Evolutionary conservation across 2,329 filamentous ascomycete species (phyloP).

Genomic region (Fusarium brachygibbosum): DNA sequence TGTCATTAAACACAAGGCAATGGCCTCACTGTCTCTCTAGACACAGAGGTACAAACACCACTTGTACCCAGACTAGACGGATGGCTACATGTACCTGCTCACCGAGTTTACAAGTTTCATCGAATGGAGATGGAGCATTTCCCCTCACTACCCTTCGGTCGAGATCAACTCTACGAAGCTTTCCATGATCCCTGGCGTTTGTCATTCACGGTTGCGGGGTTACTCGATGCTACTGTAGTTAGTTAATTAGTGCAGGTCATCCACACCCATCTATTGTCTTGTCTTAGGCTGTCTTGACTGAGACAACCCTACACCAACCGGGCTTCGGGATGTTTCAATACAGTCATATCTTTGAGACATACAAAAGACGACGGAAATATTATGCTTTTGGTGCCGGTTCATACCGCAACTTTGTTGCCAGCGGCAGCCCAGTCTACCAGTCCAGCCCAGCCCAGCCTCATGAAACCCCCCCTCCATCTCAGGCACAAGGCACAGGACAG

Average conservation of each 20-base stretch:
- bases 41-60: conserved; percentile 33
- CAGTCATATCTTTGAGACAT: conserved; percentile 16
- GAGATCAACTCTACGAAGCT: conserved; percentile 1
- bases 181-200: conserved; percentile 34
- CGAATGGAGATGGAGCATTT: conserved; percentile 28
- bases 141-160: not conserved
- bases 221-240: conserved; percentile 36
- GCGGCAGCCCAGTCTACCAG: not conserved
- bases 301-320: conserved; percentile 29
- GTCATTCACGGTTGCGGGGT: conserved; percentile 42
- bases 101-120: conserved; percentile 37
- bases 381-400: conserved; percentile 24
- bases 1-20: conserved; percentile 28
- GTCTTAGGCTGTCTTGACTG: conserved; percentile 13
- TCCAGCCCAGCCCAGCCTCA: not conserved
- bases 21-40: conserved; percentile 29
- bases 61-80: conserved; percentile 37
- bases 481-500: conserved; percentile 29
- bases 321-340: conserved; percentile 32
- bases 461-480: conserved; percentile 28
- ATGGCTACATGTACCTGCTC: conserved; percentile 28
- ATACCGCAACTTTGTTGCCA: conserved; percentile 36
- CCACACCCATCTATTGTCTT: conserved; percentile 17
- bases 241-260: conserved; percentile 28
- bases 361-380: conserved; percentile 1